Evolutionary conservation across 352 stramenopile genomes (phyloP), one percentile per base, ranked within the genome.

Genomic region (Pythium folliculosum): DNA sequence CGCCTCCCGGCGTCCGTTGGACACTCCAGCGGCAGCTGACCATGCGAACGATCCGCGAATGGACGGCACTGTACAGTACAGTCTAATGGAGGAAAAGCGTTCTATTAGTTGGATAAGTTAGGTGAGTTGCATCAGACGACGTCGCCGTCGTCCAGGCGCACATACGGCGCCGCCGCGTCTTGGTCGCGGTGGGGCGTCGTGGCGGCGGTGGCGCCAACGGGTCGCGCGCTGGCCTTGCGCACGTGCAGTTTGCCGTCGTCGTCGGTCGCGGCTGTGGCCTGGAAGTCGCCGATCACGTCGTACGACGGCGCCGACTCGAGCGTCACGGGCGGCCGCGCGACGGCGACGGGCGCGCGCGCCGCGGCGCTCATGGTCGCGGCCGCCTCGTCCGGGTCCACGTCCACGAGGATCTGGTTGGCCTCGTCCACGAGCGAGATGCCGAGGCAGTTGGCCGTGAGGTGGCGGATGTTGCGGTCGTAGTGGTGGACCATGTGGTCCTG

Each of bases 401-500:
- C 38, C 22, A 72, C 60, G 17, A 72, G 40, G 16, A 65, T 58
- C 25, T 72, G 57, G 17, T 67, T 52, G 16, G 32, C 40, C 13
- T 63, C 52, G 22, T 56, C 22, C 3, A 43, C 23, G 12, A 62
- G 51, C 6, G 32, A 27, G 55, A 64, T 84, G 38, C 84, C 80
- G 56, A 90, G 72, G 69, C 81, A 89, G 40, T 89, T 68, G 52
- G 71, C 65, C 37, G 88, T 75, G 22, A 93, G 65, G 49, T 77
- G 79, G 25, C 72, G 67, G 54, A 93, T 88, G 67, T 82, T 84
- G 45, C 84, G 81, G 72, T 91, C 85, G 66, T 93, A 93, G 66
- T 93, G 85, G 62, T 93, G 82, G n/a, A 89, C 77, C 77, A 93
- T 87, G 72, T 93, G 85, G 60, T 93, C 85, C 58, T 84, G 74